Base-by-base conservation (phyloP, 805 yeast species). In the Yamadazyma sp. region DNA sequence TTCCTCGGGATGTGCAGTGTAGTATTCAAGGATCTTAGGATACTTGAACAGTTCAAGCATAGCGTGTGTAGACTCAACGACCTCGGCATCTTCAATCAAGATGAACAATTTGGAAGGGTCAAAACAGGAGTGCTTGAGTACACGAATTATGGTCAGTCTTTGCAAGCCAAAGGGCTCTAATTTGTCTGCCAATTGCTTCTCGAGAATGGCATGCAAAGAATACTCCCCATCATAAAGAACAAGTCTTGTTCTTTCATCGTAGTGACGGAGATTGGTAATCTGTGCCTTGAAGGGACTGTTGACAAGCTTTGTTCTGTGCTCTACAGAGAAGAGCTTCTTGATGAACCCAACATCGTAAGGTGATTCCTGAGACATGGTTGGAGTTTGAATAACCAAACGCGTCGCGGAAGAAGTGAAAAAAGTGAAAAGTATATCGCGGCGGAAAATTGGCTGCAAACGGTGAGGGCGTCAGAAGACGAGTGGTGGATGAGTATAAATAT, bases 1-100 rank as follows among this genome's bases (percentile, higher is more conserved):
- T 50, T 77, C 80, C 24, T 72, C 74, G 3, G 85, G 84, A 56
- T 82, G 79, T 11, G 64, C 67, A 25, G 62, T 69, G 47, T 78
- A 76, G 53, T 81, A 82, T 14, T 71, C 73, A 53, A 82, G 88
- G 26, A 51, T 32, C 16, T 40, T 42, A 15, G 30, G 44, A 15
- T 46, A 30, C n/a, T 45, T 42, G 25, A 29, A 34, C 14, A 32
- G 32, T 3, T 36, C 35, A n/a, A n/a, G n/a, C 26, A 19, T 40
- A 2, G 29, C 37, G 30, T 32, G 26, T 19, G 28, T 27, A 23
- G 42, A 28, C 12, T 11, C 25, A 16, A 81, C 28, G 10, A 75
- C 57, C 39, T 70, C 73, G 23, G 72, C 61, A 39, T 70, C 73
- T 37, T 72, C 71, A 35, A 77, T 64, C 37, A 75, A 57, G 41